phyloP scores from a whole-genome alignment of 495 filamentous ascomycete genomes.

The Xylaria venustula region DNA sequence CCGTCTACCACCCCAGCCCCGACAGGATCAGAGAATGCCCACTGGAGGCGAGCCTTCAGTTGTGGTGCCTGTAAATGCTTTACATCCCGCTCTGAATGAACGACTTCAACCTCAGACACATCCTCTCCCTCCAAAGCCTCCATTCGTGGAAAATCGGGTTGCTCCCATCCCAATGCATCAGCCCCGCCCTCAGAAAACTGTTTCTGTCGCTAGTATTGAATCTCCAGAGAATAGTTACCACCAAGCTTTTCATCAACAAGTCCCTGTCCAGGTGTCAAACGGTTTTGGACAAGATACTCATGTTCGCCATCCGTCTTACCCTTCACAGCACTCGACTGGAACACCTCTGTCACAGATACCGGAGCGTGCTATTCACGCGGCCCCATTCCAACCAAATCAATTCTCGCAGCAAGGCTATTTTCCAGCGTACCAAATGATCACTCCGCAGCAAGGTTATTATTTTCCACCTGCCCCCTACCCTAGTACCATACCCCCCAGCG shows the following conservation, averaged over 20 bases:
- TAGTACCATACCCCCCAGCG: conserved; percentile 49
- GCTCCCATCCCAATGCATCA: conserved; percentile 88
- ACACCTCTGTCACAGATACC: conserved; percentile 94
- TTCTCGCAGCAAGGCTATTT: conserved; percentile 68
- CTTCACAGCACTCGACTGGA: conserved; percentile 71
- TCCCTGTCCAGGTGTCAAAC: conserved; percentile 67
- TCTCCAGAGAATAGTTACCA: conserved; percentile 78
- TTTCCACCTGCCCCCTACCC: conserved; percentile 58
- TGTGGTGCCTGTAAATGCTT: conserved; percentile 13
- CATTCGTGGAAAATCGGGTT: conserved; percentile 74
- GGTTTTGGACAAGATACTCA: conserved; percentile 60
- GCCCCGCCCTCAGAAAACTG: conserved; percentile 88
- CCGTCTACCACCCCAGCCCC: conserved; percentile 71
- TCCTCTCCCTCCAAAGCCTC: conserved; percentile 67
- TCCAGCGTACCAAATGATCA: conserved; percentile 50
- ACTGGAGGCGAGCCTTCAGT: conserved; percentile 21
- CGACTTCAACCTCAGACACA: conserved; percentile 55
- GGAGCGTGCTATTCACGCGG: conserved; percentile 89
- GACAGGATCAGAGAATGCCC: conserved; percentile 32
- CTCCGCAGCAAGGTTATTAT: conserved; percentile 55
- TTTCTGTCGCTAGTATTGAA: conserved; percentile 94
- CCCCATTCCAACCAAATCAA: conserved; percentile 80
- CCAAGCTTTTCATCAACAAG: conserved; percentile 90
- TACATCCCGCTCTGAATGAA: conserved; percentile 45
- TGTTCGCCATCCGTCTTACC: conserved; percentile 68